Base-by-base conservation (phyloP, 768 basidiomycete species). In the Calocera viscosa region DNA sequence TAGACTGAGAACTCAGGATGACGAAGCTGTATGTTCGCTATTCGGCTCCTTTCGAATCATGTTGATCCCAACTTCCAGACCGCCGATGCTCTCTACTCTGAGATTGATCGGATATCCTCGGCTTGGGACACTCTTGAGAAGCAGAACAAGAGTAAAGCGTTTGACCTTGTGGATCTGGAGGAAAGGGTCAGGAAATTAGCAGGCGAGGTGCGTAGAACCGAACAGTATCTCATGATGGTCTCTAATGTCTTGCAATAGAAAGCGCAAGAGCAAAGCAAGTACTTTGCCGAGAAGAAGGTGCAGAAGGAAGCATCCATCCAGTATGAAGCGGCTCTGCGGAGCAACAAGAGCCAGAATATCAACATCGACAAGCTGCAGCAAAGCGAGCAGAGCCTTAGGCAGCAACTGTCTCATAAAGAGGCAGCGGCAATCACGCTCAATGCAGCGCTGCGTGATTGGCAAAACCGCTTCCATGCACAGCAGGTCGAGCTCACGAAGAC, bases 251-350 rank as follows among this genome's bases (percentile, higher is more conserved):
- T 2, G 41, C 60, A 17, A 49, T 76, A 97, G 92, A 91, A 91
- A 87, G 90, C 92, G 10, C 97, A 95, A 77, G 86, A 90, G 17
- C 94, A 97, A 68, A 95, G 94, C 79, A 97, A 94, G 75, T 98
- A 85, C 74, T 98, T 86, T 73, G 83, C 90, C 19, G 87, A 87
- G 1, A 90, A 95, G 87, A 86, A 93, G 33, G 86, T 88, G 67
- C 93, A 89, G 76, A 93, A 96, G 68, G 86, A 90, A 19, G 77
- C 87, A 1, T 90, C 93, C 34, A 79, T 79, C 1, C 90, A 93
- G 73, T 82, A 86, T 53, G 91, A 91, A 75, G 83, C 79, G 34
- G 76, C 86, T 35, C 73, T 78, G 19, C 81, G 86, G 63, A 80
- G 78, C 33, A 74, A 82, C 17, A 85, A 87, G 70, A 84, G 84